phyloP scores from a whole-genome alignment of 1,139 yeast genomes.

The Pneumocystis canis region DNA sequence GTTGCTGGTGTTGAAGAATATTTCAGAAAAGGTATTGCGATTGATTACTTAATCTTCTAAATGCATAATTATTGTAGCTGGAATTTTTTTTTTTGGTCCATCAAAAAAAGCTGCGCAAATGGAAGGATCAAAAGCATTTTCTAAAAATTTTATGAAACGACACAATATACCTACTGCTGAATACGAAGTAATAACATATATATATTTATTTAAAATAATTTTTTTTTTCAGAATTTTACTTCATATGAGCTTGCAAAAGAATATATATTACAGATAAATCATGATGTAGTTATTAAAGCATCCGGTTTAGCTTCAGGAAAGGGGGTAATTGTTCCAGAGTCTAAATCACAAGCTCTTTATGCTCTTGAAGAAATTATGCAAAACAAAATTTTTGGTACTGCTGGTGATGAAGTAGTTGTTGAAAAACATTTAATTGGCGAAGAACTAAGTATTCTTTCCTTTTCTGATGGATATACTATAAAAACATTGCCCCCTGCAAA shows the following conservation, averaged over 20 bases:
- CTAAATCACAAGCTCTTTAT: conserved; percentile 66
- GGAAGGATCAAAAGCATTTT: conserved; percentile 95
- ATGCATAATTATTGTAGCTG: conserved; percentile 34
- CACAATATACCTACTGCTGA: conserved; percentile 90
- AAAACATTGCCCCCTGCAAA: conserved; percentile 93
- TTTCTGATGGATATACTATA: conserved; percentile 87
- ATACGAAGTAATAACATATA: conserved; percentile 32
- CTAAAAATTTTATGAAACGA: conserved; percentile 84
- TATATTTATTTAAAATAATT: background rate
- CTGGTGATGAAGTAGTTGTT: conserved; percentile 85
- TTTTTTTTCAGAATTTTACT: conserved; percentile 44
- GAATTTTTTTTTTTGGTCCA: conserved; percentile 95
- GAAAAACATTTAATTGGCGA: conserved; percentile 96
- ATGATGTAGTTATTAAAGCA: conserved; percentile 84
- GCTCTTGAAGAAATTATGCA: conserved; percentile 87
- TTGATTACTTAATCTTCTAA: background rate
- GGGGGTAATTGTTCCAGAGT: conserved; percentile 86
- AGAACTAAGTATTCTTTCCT: conserved; percentile 81
- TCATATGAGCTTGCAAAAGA: conserved; percentile 57
- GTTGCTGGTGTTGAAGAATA: conserved; percentile 76
- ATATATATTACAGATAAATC: conserved; percentile 51
- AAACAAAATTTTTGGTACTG: conserved; percentile 72
- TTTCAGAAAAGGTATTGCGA: conserved; percentile 31
- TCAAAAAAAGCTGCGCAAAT: conserved; percentile 73
- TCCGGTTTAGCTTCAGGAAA: conserved; percentile 98